These are phyloP conservation scores for Eimeria maxima DNA, from an alignment of 169 alveolate species.

Conservation along the genomic window DNA sequence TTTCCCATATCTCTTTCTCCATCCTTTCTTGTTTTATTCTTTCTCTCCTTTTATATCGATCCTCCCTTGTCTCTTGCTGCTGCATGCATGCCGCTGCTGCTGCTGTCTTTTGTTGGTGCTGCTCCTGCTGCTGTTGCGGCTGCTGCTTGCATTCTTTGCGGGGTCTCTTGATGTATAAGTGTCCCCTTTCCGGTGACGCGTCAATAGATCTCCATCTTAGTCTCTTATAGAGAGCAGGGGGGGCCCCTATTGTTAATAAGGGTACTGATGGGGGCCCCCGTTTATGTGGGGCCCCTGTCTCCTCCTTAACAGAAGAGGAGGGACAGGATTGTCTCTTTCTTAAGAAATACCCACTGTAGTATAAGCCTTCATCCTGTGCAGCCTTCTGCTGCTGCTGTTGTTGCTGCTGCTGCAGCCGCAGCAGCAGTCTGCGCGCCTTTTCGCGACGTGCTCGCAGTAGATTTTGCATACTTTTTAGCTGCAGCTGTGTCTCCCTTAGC, in stretches of 20 bases:
- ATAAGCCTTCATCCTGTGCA: background rate
- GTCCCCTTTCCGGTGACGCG: background rate
- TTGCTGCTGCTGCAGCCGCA: background rate
- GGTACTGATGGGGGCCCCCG: too few species aligned
- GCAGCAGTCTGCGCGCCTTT: background rate
- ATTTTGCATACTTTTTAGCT: background rate
- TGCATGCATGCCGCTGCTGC: too few species aligned
- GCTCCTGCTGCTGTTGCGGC: too few species aligned
- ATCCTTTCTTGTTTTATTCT: background rate
- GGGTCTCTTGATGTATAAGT: background rate
- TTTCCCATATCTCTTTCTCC: background rate
- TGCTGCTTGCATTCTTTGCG: background rate
- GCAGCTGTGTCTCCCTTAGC: constrained; percentile 15
- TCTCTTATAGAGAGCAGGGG: background rate
- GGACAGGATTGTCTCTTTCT: background rate
- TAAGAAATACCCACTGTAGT: background rate
- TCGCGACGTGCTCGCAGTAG: background rate
- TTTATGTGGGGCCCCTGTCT: too few species aligned
- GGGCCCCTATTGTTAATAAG: background rate
- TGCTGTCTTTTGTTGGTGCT: too few species aligned
- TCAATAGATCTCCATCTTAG: background rate
- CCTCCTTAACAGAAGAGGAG: background rate
- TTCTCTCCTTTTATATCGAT: background rate
- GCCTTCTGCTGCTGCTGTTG: background rate
- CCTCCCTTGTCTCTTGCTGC: background rate